These are phyloP conservation scores for Mycena venus DNA, from an alignment of 768 basidiomycete genomes.

Conservation along the genomic window DNA sequence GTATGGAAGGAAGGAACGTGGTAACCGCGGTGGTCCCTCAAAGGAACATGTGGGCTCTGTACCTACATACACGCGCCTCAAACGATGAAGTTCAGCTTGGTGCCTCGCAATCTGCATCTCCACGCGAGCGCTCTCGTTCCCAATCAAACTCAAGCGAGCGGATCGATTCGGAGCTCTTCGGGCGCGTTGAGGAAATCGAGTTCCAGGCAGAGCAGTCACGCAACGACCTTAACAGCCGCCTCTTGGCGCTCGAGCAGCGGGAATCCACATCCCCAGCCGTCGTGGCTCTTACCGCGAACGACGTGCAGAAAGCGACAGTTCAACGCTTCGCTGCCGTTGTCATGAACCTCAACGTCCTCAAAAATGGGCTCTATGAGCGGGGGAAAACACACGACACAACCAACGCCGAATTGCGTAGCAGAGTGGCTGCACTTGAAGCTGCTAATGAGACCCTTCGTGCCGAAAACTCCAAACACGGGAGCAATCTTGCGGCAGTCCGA, in stretches of 20 bases:
- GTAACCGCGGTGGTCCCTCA: too few species aligned
- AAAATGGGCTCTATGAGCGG: background rate
- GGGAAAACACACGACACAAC: background rate
- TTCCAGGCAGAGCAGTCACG: background rate
- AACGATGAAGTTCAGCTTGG: background rate
- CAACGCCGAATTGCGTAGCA: background rate
- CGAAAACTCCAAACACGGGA: background rate
- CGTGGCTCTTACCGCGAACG: background rate
- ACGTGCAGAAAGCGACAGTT: background rate
- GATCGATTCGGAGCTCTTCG: background rate
- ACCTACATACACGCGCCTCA: too few species aligned
- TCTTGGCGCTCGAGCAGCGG: background rate
- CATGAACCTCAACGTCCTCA: background rate
- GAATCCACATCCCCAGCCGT: background rate
- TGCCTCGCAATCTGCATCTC: background rate
- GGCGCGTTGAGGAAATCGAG: background rate
- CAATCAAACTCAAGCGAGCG: background rate
- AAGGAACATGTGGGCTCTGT: too few species aligned
- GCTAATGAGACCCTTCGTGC: background rate
- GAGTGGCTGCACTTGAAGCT: background rate
- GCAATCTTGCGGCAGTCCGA: background rate
- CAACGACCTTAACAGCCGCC: background rate
- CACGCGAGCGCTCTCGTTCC: background rate
- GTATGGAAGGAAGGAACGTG: too few species aligned
- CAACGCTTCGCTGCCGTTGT: background rate